phyloP scores from a whole-genome alignment of 306 rosid species.

The Hippophae gyantsensis region DNA sequence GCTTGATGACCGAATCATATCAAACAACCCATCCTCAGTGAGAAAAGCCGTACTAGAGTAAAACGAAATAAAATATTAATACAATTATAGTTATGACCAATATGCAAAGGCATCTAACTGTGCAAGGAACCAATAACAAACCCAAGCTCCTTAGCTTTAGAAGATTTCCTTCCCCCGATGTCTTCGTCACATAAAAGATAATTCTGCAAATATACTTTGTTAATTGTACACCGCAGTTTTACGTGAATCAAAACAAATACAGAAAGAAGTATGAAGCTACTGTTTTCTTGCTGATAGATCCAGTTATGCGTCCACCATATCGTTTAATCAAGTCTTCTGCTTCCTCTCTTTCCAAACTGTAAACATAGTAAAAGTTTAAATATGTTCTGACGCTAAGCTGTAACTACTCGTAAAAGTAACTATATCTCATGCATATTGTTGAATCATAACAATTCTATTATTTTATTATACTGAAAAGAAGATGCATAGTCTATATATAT shows the following conservation, averaged over 20 bases:
- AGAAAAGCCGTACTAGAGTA: conserved; percentile 60
- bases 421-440: too few species aligned
- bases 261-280: conserved; percentile 31
- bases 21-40: conserved; percentile 91
- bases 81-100: conserved; percentile 4
- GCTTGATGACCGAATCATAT: conserved; percentile 53
- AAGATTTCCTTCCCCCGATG: conserved; percentile 84
- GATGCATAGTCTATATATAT: too few species aligned
- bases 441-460: too few species aligned
- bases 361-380: conserved; percentile 14
- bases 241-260: conserved; percentile 12
- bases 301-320: conserved; percentile 91
- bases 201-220: conserved; percentile 51
- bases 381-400: conserved; percentile 15
- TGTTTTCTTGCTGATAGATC: conserved; percentile 94
- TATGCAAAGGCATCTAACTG: conserved; percentile 8
- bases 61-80: conserved; percentile 11
- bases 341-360: conserved; percentile 94
- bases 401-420: neutral
- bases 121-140: conserved; percentile 28
- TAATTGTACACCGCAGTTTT: conserved; percentile 10
- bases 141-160: conserved; percentile 95
- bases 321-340: conserved; percentile 95
- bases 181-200: conserved; percentile 93
- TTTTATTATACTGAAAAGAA: too few species aligned